phyloP scores from a whole-genome alignment of 495 filamentous ascomycete species.

The Tetracladium marchalianum region DNA sequence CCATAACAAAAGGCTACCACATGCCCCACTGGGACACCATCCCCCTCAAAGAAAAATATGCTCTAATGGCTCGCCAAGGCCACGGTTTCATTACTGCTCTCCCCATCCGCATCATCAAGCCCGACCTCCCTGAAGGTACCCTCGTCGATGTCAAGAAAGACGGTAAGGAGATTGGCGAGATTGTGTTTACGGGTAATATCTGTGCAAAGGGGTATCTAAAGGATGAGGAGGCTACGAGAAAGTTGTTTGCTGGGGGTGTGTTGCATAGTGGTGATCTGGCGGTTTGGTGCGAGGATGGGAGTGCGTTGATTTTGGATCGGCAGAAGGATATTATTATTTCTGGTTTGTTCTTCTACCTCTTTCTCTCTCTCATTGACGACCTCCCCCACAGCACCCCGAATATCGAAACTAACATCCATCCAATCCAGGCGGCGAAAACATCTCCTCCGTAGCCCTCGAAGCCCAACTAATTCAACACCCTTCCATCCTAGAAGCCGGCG shows the following conservation, averaged over 20 bases:
- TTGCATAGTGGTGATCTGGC: constrained; percentile 87
- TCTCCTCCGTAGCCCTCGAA: constrained; percentile 87
- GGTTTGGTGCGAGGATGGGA: constrained; percentile 82
- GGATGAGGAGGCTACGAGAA: constrained; percentile 75
- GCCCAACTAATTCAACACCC: constrained; percentile 86
- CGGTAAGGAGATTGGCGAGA: constrained; percentile 88
- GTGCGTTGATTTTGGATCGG: constrained; percentile 84
- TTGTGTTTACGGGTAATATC: constrained; percentile 85
- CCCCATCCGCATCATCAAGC: constrained; percentile 74
- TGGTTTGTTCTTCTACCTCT: constrained; percentile 41
- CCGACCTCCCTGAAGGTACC: constrained; percentile 53
- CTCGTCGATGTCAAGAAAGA: constrained; percentile 69
- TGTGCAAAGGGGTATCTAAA: constrained; percentile 89
- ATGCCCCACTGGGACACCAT: constrained; percentile 74
- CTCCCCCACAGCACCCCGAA: not conserved
- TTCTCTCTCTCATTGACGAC: not conserved
- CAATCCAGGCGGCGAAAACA: constrained; percentile 80
- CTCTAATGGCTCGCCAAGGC: constrained; percentile 78
- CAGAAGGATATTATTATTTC: constrained; percentile 98
- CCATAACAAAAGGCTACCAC: constrained; percentile 87
- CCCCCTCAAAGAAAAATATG: constrained; percentile 61
- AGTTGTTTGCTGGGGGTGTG: constrained; percentile 80
- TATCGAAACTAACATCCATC: not conserved
- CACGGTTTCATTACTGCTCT: constrained; percentile 85
- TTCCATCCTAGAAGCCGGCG: constrained; percentile 79